phyloP scores from a whole-genome alignment of 441 rosid species.

The Populus trichocarpa region DNA sequence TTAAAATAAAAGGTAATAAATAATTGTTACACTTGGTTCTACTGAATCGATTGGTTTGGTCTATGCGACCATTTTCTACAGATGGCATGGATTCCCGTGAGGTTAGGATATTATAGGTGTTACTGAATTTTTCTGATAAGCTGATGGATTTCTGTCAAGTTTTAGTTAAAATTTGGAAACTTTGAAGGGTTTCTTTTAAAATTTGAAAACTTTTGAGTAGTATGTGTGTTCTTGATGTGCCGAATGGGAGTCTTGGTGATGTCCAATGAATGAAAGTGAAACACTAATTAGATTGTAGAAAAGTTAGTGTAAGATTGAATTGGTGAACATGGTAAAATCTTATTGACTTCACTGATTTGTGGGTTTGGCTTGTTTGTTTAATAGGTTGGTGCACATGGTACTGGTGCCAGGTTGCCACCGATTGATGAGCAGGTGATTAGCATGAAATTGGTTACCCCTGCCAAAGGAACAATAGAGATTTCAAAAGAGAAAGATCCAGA shows the following conservation, averaged over 20 bases:
- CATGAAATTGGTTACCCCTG: constrained; percentile 96
- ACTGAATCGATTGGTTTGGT: background rate
- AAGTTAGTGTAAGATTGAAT: background rate
- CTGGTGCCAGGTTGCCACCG: constrained; percentile 94
- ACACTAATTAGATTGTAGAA: background rate
- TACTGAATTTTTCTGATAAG: background rate
- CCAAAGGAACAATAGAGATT: constrained; percentile 82
- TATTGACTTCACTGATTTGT: background rate
- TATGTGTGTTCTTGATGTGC: background rate
- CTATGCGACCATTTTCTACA: background rate
- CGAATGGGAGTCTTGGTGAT: background rate
- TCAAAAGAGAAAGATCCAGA: constrained; percentile 86
- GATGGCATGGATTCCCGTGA: background rate
- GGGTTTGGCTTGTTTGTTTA: constrained; percentile 8
- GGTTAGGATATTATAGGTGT: background rate
- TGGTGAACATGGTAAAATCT: background rate
- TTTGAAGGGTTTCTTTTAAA: background rate
- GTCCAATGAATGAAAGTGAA: background rate
- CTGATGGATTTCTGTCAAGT: background rate
- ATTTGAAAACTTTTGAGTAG: background rate
- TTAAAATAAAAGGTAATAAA: background rate
- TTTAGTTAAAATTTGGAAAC: background rate
- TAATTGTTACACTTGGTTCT: background rate
- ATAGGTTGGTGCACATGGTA: constrained; percentile 97
- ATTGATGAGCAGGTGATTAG: constrained; percentile 92